Evolutionary conservation across 306 rosid species (phyloP).

Genomic region (Begonia peltatifolia): DNA sequence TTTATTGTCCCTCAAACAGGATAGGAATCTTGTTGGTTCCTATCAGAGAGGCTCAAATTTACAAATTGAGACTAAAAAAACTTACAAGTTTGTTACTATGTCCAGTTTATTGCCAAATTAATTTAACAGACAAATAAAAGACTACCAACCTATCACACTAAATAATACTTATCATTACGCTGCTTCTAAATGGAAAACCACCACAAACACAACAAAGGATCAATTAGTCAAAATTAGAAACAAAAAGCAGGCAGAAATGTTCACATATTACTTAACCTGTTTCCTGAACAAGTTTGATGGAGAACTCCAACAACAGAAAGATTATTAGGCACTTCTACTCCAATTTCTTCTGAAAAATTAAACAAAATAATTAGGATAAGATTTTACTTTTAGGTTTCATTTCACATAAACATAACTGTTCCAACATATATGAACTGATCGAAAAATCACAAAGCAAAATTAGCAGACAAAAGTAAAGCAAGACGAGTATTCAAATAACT

Average conservation of each 20-base stretch:
- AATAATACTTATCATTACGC: too few relatives aligned
- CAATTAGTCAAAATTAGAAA: background rate
- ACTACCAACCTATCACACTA: too few relatives aligned
- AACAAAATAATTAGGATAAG: background rate
- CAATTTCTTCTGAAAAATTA: slow-evolving; percentile 54
- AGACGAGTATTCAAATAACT: too few relatives aligned
- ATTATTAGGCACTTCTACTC: slow-evolving; percentile 47
- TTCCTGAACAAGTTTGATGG: slow-evolving; percentile 66
- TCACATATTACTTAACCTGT: slow-evolving; percentile 44
- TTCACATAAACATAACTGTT: too few relatives aligned
- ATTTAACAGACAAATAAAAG: background rate
- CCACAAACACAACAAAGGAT: background rate
- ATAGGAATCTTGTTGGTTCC: too few relatives aligned
- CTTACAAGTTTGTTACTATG: too few relatives aligned
- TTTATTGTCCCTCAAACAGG: too few relatives aligned
- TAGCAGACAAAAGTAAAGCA: too few relatives aligned
- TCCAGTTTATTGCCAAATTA: background rate
- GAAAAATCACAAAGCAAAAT: too few relatives aligned
- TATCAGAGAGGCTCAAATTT: too few relatives aligned
- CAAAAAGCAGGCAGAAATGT: slow-evolving; percentile 16
- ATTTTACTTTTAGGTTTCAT: background rate
- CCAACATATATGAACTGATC: too few relatives aligned
- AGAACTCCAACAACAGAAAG: slow-evolving; percentile 71
- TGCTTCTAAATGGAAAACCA: background rate
- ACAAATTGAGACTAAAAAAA: too few relatives aligned